Evolutionary conservation across 331 rosid species (phyloP).

Genomic region (Stylosanthes scabra): DNA sequence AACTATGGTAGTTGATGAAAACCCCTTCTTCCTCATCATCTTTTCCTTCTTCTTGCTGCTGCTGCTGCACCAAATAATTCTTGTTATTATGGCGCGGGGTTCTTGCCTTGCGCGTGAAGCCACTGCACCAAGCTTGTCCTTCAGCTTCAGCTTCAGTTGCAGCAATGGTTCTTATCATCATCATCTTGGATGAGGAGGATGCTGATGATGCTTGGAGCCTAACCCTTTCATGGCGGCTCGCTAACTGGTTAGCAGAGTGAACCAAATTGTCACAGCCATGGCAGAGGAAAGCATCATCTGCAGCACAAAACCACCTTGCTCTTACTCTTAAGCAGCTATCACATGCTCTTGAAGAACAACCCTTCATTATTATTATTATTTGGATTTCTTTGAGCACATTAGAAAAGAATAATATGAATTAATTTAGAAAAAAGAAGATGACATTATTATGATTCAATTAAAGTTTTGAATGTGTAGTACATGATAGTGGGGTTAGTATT

Average conservation of each 20-base stretch:
- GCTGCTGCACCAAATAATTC: constrained; percentile 21
- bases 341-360: too few species aligned
- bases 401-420: too few species aligned
- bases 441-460: constrained; percentile 54
- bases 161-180: too few species aligned
- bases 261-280: constrained; percentile 66
- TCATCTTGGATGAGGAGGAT: constrained; percentile 48
- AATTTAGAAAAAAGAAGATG: too few species aligned
- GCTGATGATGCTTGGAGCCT: constrained; percentile 59
- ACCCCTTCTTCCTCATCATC: constrained; percentile 17
- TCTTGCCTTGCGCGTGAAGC: constrained; percentile 78
- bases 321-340: constrained; percentile 68
- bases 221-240: constrained; percentile 72
- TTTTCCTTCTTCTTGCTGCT: constrained; percentile 28
- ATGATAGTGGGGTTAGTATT: constrained; percentile 12
- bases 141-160: too few species aligned
- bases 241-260: constrained; percentile 79
- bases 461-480: constrained; percentile 21
- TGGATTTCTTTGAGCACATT: too few species aligned
- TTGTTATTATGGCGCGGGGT: constrained; percentile 64
- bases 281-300: constrained; percentile 93
- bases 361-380: too few species aligned
- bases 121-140: constrained; percentile 74
- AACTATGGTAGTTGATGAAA: background rate
- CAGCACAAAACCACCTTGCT: constrained; percentile 83